A percentile compares a stretch with the other conserved stretches of the same genome.
These are phyloP conservation scores for Graphilbum ipis-grandicollis DNA, from an alignment of 2,329 filamentous ascomycete species.

Conservation along the genomic window DNA sequence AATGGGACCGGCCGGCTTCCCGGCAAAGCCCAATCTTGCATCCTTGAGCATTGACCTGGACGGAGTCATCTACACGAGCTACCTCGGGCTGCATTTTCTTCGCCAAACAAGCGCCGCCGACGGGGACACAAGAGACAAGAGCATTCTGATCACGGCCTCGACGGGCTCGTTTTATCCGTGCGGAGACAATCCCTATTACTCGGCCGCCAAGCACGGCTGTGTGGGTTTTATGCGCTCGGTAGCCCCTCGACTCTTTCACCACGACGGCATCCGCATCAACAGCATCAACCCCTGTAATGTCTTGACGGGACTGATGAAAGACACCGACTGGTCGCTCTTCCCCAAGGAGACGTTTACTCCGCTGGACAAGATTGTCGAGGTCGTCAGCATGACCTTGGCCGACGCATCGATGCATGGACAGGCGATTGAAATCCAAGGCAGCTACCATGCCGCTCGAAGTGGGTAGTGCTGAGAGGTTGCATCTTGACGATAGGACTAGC, in stretches of 20 bases:
- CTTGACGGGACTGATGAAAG: background rate
- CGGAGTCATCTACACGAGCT: background rate
- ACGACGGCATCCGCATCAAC: constrained; percentile 10
- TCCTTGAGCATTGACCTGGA: background rate
- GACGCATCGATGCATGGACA: background rate
- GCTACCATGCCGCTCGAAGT: background rate
- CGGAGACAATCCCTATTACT: background rate
- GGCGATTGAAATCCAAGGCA: background rate
- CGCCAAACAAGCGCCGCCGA: background rate
- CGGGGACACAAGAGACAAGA: background rate
- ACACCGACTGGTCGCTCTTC: background rate
- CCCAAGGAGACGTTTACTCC: background rate
- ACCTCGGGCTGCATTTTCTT: background rate
- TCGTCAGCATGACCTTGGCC: background rate
- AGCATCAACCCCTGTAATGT: constrained; percentile 1
- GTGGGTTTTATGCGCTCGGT: background rate
- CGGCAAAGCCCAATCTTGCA: background rate
- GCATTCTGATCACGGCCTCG: background rate
- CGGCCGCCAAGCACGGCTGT: background rate
- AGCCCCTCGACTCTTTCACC: background rate
- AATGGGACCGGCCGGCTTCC: background rate
- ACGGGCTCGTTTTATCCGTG: background rate
- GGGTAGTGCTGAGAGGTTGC: too few species aligned
- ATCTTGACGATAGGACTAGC: too few species aligned
- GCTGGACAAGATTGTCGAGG: background rate